phyloP scores from a whole-genome alignment of 73 alveolate genomes.

The Paramecium sexaurelia region DNA sequence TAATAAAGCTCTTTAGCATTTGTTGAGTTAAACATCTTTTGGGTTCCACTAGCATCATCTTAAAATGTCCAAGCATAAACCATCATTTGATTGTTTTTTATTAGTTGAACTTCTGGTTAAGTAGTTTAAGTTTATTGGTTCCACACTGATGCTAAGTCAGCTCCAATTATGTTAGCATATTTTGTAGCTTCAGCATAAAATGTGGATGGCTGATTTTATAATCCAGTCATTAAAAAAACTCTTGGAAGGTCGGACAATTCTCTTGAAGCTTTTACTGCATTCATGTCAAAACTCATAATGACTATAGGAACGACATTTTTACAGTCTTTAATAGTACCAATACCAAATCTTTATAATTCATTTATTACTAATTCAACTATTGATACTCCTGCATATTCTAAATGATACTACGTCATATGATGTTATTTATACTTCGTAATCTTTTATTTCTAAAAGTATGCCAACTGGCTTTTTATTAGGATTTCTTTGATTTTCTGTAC shows the following conservation, averaged over 20 bases:
- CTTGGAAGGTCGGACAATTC: slow-evolving; percentile 35
- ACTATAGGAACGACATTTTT: slow-evolving; percentile 22
- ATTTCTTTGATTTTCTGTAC: background rate
- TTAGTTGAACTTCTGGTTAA: background rate
- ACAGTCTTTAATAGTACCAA: background rate
- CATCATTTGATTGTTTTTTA: background rate
- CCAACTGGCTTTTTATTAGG: slow-evolving; percentile 29
- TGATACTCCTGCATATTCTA: background rate
- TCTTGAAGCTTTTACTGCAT: background rate
- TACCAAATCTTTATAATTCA: slow-evolving; percentile 15
- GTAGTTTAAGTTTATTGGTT: background rate
- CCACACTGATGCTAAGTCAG: slow-evolving; percentile 27
- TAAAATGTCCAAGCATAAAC: slow-evolving; percentile 52
- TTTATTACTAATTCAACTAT: background rate
- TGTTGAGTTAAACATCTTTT: background rate
- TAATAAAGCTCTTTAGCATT: background rate
- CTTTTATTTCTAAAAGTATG: slow-evolving; percentile 34
- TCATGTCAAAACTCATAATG: slow-evolving; percentile 2
- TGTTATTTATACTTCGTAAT: background rate
- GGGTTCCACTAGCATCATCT: background rate
- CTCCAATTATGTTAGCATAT: slow-evolving; percentile 44
- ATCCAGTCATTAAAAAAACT: background rate
- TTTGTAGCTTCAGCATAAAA: background rate
- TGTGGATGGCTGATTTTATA: background rate
- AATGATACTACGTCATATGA: slow-evolving; percentile 35